Evolutionary conservation across 2,329 filamentous ascomycete genomes (phyloP).

Genomic region (Talaromyces sp.): DNA sequence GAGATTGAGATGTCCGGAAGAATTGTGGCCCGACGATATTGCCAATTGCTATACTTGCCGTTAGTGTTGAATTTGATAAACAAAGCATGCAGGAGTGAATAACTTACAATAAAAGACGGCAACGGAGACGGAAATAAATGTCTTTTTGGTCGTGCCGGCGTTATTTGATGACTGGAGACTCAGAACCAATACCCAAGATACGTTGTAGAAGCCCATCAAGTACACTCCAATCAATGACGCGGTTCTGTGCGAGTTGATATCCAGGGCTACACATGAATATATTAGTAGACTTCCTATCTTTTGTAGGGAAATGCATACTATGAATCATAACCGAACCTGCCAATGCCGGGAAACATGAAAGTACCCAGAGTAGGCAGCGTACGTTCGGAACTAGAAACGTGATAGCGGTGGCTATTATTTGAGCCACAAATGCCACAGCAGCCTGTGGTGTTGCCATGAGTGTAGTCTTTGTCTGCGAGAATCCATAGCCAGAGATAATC

Average conservation of each 20-base stretch:
- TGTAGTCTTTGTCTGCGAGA: not conserved
- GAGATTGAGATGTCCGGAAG: not conserved
- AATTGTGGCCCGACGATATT: conserved; percentile 3
- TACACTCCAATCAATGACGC: not conserved
- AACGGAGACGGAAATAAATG: conserved; percentile 21
- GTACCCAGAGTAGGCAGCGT: conserved; percentile 5
- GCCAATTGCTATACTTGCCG: conserved; percentile 1
- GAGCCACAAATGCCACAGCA: not conserved
- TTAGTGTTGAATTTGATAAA: not conserved
- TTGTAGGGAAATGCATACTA: not conserved
- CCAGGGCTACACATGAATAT: not conserved
- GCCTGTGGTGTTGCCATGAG: conserved; percentile 10
- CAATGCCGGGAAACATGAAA: not conserved
- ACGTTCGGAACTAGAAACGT: not conserved
- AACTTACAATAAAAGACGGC: not conserved
- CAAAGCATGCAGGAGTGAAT: not conserved
- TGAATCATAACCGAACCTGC: conserved; percentile 6
- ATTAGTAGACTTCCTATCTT: not conserved
- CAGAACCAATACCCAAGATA: conserved; percentile 43
- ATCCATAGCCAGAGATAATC: conserved; percentile 6
- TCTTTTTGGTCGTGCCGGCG: conserved; percentile 55
- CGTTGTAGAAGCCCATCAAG: conserved; percentile 9
- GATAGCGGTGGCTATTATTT: not conserved
- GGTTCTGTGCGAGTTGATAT: not conserved
- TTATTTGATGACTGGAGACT: conserved; percentile 63